Percentiles rank a stretch among this genome's conserved stretches.
Conservation (phyloP, 2,329 filamentous ascomycete species). For the Beauveria varroae region DNA sequence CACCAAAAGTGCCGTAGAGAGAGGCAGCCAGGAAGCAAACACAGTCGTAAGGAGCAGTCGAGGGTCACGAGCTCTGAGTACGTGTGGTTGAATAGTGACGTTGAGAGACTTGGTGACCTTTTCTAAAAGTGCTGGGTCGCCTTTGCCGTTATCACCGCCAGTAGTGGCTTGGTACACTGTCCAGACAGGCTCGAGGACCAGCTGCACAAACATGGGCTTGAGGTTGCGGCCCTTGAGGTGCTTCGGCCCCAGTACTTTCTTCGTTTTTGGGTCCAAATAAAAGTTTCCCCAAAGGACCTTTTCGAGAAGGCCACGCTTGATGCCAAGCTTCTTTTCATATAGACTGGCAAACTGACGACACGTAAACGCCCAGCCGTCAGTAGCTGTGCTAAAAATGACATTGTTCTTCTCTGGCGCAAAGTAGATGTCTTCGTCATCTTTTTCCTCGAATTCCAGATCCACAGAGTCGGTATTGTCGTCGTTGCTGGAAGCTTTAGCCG, state of each 20-base stretch:
- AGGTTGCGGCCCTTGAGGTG: slow-evolving; percentile 86
- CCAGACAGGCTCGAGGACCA: slow-evolving; percentile 95
- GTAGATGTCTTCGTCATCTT: slow-evolving; percentile 93
- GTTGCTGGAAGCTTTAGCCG: slow-evolving; percentile 45
- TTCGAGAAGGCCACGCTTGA: slow-evolving; percentile 80
- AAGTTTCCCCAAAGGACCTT: slow-evolving; percentile 96
- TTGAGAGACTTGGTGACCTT: slow-evolving; percentile 92
- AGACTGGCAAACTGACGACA: slow-evolving; percentile 86
- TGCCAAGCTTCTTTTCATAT: slow-evolving; percentile 95
- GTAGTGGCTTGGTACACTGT: slow-evolving; percentile 87
- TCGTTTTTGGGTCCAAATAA: slow-evolving; percentile 94
- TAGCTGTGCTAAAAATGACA: slow-evolving; percentile 95
- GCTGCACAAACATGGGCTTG: slow-evolving; percentile 95
- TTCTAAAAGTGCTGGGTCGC: slow-evolving; percentile 73
- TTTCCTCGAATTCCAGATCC: slow-evolving; percentile 72
- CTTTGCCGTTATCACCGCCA: slow-evolving; percentile 73
- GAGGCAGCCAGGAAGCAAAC: slow-evolving; percentile 82
- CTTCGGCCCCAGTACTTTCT: slow-evolving; percentile 81
- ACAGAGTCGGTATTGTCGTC: slow-evolving; percentile 47
- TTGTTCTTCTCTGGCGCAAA: slow-evolving; percentile 98
- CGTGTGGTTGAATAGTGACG: slow-evolving; percentile 75
- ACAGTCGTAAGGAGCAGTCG: slow-evolving; percentile 77
- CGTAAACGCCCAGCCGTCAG: slow-evolving; percentile 99
- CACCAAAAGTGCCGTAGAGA: slow-evolving; percentile 87
- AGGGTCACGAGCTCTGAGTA: slow-evolving; percentile 76